A percentile compares a stretch with the other conserved stretches of the same genome.
Evolutionary conservation across 2,329 filamentous ascomycete species (phyloP).

Genomic region (Clarireedia homoeocarpa): DNA sequence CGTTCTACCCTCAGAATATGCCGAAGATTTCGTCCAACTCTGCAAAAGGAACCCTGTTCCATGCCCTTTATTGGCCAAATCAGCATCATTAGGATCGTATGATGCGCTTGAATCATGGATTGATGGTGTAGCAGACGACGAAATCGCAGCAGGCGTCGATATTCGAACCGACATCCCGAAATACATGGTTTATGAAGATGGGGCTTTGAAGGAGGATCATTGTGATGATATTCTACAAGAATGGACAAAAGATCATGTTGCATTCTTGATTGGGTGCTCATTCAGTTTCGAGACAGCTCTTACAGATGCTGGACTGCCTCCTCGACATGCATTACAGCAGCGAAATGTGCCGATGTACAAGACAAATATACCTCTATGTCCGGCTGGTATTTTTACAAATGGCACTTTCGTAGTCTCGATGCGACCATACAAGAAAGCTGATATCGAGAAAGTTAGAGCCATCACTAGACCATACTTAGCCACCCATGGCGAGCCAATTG

Average conservation of each 20-base stretch:
- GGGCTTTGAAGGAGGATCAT: conserved; percentile 33
- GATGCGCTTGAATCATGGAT: conserved; percentile 15
- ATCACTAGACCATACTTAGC: conserved; percentile 47
- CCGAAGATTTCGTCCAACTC: neutral
- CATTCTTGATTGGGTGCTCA: conserved; percentile 55
- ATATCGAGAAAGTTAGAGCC: conserved; percentile 44
- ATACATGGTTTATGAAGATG: conserved; percentile 51
- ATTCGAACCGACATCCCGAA: conserved; percentile 49
- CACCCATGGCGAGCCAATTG: conserved; percentile 57
- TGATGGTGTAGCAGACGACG: conserved; percentile 21
- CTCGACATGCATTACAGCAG: conserved; percentile 38
- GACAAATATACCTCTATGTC: conserved; percentile 46
- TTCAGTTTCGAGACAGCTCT: conserved; percentile 57
- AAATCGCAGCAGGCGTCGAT: conserved; percentile 40
- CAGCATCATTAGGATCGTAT: neutral
- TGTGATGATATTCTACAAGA: conserved; percentile 38
- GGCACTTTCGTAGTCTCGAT: conserved; percentile 54
- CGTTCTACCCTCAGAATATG: conserved; percentile 3
- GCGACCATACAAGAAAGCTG: conserved; percentile 44
- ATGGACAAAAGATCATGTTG: conserved; percentile 53
- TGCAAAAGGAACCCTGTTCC: conserved; percentile 6
- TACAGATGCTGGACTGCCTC: conserved; percentile 39
- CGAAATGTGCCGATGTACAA: conserved; percentile 56
- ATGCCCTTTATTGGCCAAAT: conserved; percentile 14
- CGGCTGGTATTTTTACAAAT: conserved; percentile 49